These are phyloP conservation scores for Zygosaccharomyces bisporus DNA, from an alignment of 805 yeast genomes.

Conservation along the genomic window DNA sequence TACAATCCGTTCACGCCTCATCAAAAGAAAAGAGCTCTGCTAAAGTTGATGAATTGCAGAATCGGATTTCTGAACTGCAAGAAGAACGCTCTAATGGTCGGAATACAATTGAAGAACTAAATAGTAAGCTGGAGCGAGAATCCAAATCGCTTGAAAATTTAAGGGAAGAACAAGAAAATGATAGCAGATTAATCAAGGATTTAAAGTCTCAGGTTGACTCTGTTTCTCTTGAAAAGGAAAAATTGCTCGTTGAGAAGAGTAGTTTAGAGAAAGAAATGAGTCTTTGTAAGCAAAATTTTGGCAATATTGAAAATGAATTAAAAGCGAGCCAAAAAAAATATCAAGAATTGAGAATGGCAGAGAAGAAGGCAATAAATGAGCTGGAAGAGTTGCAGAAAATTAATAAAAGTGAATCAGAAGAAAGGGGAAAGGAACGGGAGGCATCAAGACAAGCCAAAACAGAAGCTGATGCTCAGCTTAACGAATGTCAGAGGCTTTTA, in stretches of 20 bases:
- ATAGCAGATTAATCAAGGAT: not conserved
- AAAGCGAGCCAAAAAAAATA: conserved; percentile 13
- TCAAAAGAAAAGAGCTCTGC: not conserved
- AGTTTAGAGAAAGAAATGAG: conserved; percentile 18
- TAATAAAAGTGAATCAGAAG: not conserved
- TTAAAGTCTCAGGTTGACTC: not conserved
- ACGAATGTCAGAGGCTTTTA: not conserved
- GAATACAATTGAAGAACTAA: not conserved
- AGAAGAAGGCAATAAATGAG: not conserved
- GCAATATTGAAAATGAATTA: conserved; percentile 12
- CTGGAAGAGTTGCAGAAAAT: not conserved
- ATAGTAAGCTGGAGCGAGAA: conserved; percentile 3
- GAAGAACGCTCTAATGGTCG: conserved; percentile 2
- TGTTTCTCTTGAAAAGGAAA: not conserved
- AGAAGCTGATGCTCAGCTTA: not conserved
- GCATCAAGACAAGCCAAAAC: conserved; percentile 10
- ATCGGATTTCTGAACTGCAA: not conserved
- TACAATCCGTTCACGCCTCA: too few relatives aligned
- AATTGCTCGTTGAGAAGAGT: conserved; percentile 8
- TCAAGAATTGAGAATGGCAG: not conserved
- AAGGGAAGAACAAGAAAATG: not conserved
- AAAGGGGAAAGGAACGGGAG: conserved; percentile 18
- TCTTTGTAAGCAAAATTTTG: conserved; percentile 19
- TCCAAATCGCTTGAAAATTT: not conserved
- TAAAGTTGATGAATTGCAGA: not conserved